These are phyloP conservation scores for Geotrichum siamense DNA, from an alignment of 1,139 yeast species.

Conservation along the genomic window DNA sequence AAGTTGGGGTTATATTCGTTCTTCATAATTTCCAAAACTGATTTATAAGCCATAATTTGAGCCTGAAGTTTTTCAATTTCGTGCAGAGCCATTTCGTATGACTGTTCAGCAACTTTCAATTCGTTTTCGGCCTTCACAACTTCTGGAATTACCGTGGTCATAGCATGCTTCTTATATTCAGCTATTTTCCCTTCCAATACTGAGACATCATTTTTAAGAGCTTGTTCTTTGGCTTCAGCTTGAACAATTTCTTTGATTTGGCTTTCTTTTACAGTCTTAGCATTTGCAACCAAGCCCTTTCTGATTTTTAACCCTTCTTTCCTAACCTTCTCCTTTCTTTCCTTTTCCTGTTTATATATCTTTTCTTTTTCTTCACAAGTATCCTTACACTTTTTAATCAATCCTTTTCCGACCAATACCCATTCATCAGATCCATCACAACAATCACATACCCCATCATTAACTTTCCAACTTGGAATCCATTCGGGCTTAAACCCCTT, in stretches of 20 bases:
- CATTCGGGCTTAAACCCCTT: slow-evolving; percentile 48
- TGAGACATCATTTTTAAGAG: not conserved
- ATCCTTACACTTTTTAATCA: slow-evolving; percentile 24
- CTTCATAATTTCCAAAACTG: slow-evolving; percentile 42
- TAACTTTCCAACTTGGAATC: slow-evolving; percentile 56
- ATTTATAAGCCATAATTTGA: slow-evolving; percentile 36
- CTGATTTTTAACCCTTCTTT: slow-evolving; percentile 19
- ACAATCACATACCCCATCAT: slow-evolving; percentile 95
- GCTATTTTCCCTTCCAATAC: not conserved
- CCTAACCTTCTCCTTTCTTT: slow-evolving; percentile 19
- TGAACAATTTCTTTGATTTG: slow-evolving; percentile 10
- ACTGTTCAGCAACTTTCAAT: slow-evolving; percentile 26
- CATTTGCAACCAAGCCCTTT: slow-evolving; percentile 18
- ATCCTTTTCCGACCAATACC: slow-evolving; percentile 25
- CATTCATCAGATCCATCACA: slow-evolving; percentile 94
- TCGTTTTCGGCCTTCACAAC: slow-evolving; percentile 24
- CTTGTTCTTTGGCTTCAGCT: slow-evolving; percentile 7
- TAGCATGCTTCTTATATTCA: not conserved
- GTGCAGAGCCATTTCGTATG: slow-evolving; percentile 34
- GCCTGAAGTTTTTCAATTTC: slow-evolving; percentile 6
- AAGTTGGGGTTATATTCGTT: slow-evolving; percentile 76
- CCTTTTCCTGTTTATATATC: slow-evolving; percentile 20
- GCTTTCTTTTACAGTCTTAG: slow-evolving; percentile 7
- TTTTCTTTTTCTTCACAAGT: slow-evolving; percentile 16
- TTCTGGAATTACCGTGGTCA: slow-evolving; percentile 13